A percentile compares a stretch with the other conserved stretches of the same genome.
phyloP scores from a whole-genome alignment of 495 filamentous ascomycete species.

The Chaetomium fimeti region DNA sequence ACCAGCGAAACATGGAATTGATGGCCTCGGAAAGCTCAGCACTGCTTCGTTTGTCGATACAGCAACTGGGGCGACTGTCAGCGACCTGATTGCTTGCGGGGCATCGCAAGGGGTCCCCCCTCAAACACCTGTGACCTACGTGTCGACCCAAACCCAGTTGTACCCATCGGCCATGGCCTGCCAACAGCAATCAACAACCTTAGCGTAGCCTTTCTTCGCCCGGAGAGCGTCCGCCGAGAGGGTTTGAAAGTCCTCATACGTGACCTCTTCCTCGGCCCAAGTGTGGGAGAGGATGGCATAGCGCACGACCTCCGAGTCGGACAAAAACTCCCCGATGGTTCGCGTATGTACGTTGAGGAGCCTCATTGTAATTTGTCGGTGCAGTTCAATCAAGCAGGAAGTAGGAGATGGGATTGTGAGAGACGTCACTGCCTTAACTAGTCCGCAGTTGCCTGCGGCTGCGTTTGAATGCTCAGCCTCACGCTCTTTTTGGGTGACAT shows the following conservation, averaged over 20 bases:
- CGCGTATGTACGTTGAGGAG: slow-evolving; percentile 13
- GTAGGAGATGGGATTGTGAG: background rate
- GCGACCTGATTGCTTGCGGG: too few species aligned
- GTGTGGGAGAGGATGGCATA: slow-evolving; percentile 28
- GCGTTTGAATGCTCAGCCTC: background rate
- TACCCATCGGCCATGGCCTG: slow-evolving; percentile 13
- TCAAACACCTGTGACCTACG: too few species aligned
- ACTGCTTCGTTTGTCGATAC: too few species aligned
- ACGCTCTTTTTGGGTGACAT: too few species aligned
- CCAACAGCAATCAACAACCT: slow-evolving; percentile 20
- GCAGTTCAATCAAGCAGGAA: background rate
- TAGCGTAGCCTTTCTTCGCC: slow-evolving; percentile 19
- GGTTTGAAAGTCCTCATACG: slow-evolving; percentile 12
- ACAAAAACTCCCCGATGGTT: slow-evolving; percentile 3
- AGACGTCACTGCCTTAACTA: too few species aligned
- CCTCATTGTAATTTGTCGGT: background rate
- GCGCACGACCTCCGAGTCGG: background rate
- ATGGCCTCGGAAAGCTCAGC: too few species aligned
- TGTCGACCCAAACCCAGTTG: slow-evolving; percentile 20
- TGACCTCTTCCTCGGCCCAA: slow-evolving; percentile 25
- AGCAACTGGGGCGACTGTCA: too few species aligned
- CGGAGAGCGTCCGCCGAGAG: background rate
- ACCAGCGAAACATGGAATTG: too few species aligned
- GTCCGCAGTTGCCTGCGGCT: background rate
- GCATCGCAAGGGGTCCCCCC: too few species aligned